Percentiles rank a stretch among this genome's conserved stretches.
Conservation (phyloP, 768 basidiomycete genomes). For the Rhodocollybia butyracea region DNA sequence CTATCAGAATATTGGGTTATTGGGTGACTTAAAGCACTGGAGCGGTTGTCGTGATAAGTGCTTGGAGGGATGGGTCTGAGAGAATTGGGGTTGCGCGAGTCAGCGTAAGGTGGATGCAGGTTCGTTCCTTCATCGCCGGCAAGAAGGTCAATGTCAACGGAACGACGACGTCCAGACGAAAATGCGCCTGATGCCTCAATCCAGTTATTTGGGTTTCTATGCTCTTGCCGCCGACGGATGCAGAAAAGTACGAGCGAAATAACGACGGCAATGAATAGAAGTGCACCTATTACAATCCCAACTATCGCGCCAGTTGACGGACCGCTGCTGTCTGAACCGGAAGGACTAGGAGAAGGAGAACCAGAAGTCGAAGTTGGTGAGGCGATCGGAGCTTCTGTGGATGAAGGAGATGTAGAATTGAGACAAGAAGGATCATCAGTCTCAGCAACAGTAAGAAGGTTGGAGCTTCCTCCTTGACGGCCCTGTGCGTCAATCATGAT, state of each 20-base stretch:
- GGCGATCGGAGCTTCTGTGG: slow-evolving; percentile 30
- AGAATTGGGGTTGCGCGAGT: too few relatives aligned
- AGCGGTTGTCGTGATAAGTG: background rate
- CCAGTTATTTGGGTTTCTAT: slow-evolving; percentile 23
- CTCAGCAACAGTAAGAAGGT: slow-evolving; percentile 41
- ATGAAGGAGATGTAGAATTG: slow-evolving; percentile 48
- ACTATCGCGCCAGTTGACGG: slow-evolving; percentile 38
- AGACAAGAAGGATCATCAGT: slow-evolving; percentile 53
- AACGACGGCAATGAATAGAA: slow-evolving; percentile 51
- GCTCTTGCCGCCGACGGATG: slow-evolving; percentile 29
- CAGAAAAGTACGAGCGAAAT: slow-evolving; percentile 52
- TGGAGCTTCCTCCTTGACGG: slow-evolving; percentile 58
- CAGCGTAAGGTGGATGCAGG: too few relatives aligned
- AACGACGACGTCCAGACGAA: slow-evolving; percentile 24
- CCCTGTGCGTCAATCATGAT: slow-evolving; percentile 49
- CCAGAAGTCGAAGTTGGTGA: too few relatives aligned
- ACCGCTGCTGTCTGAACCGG: too few relatives aligned
- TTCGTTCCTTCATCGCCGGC: background rate
- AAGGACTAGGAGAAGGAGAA: too few relatives aligned
- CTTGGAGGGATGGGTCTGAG: background rate
- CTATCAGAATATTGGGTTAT: background rate
- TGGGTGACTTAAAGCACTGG: background rate
- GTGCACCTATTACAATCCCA: slow-evolving; percentile 46
- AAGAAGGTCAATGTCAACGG: slow-evolving; percentile 30
- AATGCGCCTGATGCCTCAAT: background rate